Base-by-base conservation (phyloP, 2,329 filamentous ascomycete genomes). In the Aspergillus sp. region DNA sequence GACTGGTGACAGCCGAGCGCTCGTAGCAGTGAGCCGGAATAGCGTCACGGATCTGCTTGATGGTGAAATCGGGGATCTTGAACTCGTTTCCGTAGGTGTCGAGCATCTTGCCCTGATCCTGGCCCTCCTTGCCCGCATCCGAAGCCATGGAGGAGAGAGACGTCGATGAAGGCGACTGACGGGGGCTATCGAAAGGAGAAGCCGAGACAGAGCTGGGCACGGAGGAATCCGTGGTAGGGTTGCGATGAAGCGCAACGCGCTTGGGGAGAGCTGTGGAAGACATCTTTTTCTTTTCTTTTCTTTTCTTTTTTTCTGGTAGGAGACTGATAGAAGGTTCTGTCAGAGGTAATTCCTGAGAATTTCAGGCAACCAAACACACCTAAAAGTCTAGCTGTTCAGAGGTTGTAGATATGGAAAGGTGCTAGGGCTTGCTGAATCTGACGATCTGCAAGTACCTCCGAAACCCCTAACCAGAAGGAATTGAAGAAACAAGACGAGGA, bases 1-100 rank as follows among this genome's bases (percentile, higher is more conserved):
- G 76, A 54, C 90, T 86, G 53, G 74, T 82, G 53, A 81, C 66
- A 49, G 81, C 87, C 37, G 88, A 95, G 49, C 93, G 86, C 75
- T 96, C 78, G 70, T 86, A 97, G 80, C 93, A 98, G 78, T 96
- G 93, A 71, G 90, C 89, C 53, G 93, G 93, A 57, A 98, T 98
- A 66, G 93, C 93, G 72, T 95, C 87, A 62, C 89, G 85, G 65
- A 98, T 91, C 65, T 98, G 82, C 78, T 95, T 95, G 79, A 98
- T 95, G 65, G 90, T 95, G 76, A 86, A 98, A 72, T 97, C 85
- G 56, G 93, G 93, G 45, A 95, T 78, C 69, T 88, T 77, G 75
- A 98, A 98, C 62, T 90, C 80, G 70, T 97, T 95, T 70, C 93
- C 93, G 67, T 95, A 93, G 9, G 89, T 91, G 73, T 98, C 90